phyloP scores from a whole-genome alignment of 768 basidiomycete species.

The Glaciozyma antarctica region DNA sequence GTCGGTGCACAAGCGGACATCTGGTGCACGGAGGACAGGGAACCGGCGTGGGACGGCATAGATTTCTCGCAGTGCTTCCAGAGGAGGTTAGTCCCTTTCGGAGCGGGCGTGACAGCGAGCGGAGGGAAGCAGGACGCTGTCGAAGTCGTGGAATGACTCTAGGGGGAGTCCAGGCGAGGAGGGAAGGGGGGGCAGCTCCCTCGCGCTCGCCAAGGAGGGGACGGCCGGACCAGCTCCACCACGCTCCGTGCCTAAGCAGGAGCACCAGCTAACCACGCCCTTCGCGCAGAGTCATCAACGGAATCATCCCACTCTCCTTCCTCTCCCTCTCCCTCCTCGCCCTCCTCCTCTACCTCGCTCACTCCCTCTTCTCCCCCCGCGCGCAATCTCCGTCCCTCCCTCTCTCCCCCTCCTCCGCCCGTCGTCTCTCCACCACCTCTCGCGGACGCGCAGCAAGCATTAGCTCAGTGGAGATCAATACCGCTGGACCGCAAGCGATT shows the following conservation, averaged over 20 bases:
- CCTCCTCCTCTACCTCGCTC: conserved; percentile 6
- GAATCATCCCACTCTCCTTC: conserved; percentile 17
- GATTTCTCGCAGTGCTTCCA: conserved; percentile 26
- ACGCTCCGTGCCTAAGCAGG: background rate
- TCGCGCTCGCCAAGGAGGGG: too few relatives aligned
- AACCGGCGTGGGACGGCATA: conserved; percentile 22
- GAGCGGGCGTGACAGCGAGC: background rate
- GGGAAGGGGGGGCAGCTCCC: too few relatives aligned
- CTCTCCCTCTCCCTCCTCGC: conserved; percentile 14
- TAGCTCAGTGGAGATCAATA: conserved; percentile 3
- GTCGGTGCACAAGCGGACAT: background rate
- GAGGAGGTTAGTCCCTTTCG: conserved; percentile 4
- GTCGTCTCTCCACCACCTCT: conserved; percentile 2
- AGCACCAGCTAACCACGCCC: too few relatives aligned
- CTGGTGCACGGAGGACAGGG: background rate
- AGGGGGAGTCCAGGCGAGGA: too few relatives aligned
- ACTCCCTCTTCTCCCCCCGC: background rate
- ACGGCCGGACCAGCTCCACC: too few relatives aligned
- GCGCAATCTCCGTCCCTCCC: background rate
- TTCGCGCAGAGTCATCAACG: background rate
- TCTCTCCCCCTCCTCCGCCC: background rate
- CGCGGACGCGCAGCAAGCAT: background rate
- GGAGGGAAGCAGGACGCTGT: background rate
- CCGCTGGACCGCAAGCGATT: conserved; percentile 7
- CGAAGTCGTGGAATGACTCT: background rate